Evolutionary conservation across 176 grass and related monocot genomes (phyloP).

Genomic region (Zizania latifolia): DNA sequence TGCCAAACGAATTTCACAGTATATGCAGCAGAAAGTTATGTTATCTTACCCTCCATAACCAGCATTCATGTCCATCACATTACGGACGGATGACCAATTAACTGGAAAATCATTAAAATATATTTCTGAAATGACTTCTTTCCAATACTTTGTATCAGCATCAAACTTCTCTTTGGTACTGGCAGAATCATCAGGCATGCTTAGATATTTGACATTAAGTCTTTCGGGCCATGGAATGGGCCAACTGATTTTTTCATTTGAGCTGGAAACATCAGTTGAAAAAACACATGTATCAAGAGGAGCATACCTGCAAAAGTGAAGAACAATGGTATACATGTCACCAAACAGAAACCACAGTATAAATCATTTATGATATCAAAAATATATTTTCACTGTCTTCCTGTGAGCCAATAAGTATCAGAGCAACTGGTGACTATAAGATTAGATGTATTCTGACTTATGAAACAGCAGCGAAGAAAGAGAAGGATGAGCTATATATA

Average conservation of each 20-base stretch:
- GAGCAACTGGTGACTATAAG: conserved; percentile 7
- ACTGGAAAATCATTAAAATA: conserved; percentile 56
- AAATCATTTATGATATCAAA: background rate
- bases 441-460: background rate
- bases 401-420: background rate
- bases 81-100: conserved; percentile 75
- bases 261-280: conserved; percentile 25
- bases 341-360: background rate
- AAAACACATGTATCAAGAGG: conserved; percentile 76
- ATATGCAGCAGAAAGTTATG: background rate
- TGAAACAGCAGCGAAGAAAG: conserved; percentile 1
- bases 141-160: conserved; percentile 62
- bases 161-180: conserved; percentile 41
- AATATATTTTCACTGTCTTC: background rate
- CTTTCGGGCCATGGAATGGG: conserved; percentile 73
- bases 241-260: conserved; percentile 50
- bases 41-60: conserved; percentile 79
- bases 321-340: background rate
- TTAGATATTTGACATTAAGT: conserved; percentile 44
- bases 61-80: conserved; percentile 97
- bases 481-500: background rate
- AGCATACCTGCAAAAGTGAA: conserved; percentile 57
- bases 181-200: conserved; percentile 36
- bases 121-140: conserved; percentile 50
- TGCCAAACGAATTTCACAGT: background rate